Conservation (phyloP, 106 monocot genomes). For the Cymbidium sinense region DNA sequence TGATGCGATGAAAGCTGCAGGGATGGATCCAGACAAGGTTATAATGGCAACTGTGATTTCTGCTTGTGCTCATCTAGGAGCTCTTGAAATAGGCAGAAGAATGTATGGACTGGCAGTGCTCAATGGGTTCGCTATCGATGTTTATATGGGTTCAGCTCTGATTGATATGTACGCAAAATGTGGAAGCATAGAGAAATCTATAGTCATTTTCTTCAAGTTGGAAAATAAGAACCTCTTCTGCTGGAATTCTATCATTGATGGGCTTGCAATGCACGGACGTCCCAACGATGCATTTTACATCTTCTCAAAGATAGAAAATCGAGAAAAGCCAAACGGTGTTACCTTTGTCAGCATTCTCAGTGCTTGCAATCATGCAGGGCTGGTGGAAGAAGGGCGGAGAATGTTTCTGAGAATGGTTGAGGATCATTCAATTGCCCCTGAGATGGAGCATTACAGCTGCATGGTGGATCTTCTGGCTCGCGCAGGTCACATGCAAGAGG, state of each 20-base stretch:
- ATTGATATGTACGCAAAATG: constrained; percentile 84
- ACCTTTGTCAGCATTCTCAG: constrained; percentile 53
- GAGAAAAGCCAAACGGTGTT: constrained; percentile 33
- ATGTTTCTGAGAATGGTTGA: constrained; percentile 38
- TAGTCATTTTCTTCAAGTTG: constrained; percentile 53
- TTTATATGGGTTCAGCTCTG: constrained; percentile 54
- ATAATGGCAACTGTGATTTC: constrained; percentile 46
- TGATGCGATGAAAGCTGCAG: constrained; percentile 27
- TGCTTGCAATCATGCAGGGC: constrained; percentile 50
- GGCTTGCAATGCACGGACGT: constrained; percentile 46
- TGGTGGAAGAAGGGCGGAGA: constrained; percentile 43
- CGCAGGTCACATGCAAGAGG: constrained; percentile 39
- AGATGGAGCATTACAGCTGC: constrained; percentile 55
- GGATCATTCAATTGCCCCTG: constrained; percentile 22
- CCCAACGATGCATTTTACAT: constrained; percentile 34
- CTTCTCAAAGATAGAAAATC: constrained; percentile 24
- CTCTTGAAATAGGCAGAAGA: constrained; percentile 35
- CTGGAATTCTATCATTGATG: constrained; percentile 68
- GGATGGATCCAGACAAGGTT: constrained; percentile 40
- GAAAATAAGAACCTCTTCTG: constrained; percentile 50
- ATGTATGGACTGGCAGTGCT: constrained; percentile 14
- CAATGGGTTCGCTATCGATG: constrained; percentile 31
- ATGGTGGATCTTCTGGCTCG: constrained; percentile 61
- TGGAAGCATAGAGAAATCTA: constrained; percentile 40
- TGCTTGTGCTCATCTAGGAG: constrained; percentile 61